These are phyloP conservation scores for Didymella sp. DNA, from an alignment of 2,329 filamentous ascomycete genomes.

Conservation along the genomic window DNA sequence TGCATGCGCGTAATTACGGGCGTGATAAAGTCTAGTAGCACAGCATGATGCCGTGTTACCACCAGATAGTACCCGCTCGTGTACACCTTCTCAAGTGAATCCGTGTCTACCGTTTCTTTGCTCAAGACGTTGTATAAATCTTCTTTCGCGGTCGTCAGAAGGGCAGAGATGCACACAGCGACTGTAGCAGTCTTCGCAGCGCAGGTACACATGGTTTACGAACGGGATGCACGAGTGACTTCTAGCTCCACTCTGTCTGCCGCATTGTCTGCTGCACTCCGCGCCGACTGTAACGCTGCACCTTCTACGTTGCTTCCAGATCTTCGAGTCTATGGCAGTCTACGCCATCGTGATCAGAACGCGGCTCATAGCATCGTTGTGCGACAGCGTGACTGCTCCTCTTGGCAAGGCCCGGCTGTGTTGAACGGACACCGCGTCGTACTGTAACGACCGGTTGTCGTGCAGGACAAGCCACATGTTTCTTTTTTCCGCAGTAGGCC, in stretches of 20 bases:
- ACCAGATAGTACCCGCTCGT: neutral
- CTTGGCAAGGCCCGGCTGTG: neutral
- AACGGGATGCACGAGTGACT: neutral
- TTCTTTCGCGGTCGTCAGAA: neutral
- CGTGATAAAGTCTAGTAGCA: constrained; percentile 7
- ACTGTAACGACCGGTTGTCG: constrained; percentile 13
- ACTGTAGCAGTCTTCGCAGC: neutral
- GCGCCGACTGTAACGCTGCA: constrained; percentile 10
- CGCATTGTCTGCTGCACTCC: neutral
- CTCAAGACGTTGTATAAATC: neutral
- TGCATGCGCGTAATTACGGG: constrained; percentile 9
- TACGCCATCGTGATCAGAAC: constrained; percentile 7
- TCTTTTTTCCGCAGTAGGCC: constrained; percentile 11
- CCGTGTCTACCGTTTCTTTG: neutral
- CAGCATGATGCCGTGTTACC: constrained; percentile 2
- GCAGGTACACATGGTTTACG: neutral
- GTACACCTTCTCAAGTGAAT: neutral
- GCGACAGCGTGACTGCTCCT: constrained; percentile 3
- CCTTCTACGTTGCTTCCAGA: constrained; percentile 21
- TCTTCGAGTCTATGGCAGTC: constrained; percentile 6
- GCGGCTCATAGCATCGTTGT: constrained; percentile 10
- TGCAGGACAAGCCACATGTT: constrained; percentile 16
- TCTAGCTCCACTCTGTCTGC: neutral
- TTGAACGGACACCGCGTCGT: neutral
- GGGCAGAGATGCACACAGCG: neutral